Conservation (phyloP, 1,284 basidiomycete genomes). For the Sanghuangporus baumii region DNA sequence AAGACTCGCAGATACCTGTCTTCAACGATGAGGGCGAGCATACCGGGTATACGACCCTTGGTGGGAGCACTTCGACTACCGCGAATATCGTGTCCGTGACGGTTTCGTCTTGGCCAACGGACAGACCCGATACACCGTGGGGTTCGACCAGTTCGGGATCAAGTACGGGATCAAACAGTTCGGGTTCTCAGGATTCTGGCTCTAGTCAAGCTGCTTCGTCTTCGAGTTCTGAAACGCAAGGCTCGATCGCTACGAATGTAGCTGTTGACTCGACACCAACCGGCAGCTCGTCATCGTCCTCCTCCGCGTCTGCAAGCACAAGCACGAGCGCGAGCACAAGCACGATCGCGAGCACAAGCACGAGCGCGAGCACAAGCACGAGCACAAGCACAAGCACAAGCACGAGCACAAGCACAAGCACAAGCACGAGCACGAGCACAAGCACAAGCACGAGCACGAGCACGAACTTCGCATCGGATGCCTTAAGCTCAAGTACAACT, state of each 20-base stretch:
- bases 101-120: conserved; percentile 11
- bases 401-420: no score
- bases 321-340: not conserved
- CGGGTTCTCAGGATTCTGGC: not conserved
- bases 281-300: not conserved
- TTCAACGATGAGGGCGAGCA: conserved; percentile 10
- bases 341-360: not conserved
- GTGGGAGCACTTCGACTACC: conserved; percentile 7
- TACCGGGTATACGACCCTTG: conserved; percentile 10
- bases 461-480: not conserved
- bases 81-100: conserved; percentile 8
- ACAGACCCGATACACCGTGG: not conserved
- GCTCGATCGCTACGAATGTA: no score
- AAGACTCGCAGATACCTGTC: conserved; percentile 28
- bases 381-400: no score
- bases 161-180: not conserved
- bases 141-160: not conserved
- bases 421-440: not conserved
- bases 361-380: not conserved
- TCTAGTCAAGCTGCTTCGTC: not conserved
- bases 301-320: not conserved
- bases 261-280: no score
- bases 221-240: no score
- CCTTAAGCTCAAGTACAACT: not conserved
- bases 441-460: not conserved